phyloP scores from a whole-genome alignment of 129 eudicot genomes.

The Escallonia rubra region DNA sequence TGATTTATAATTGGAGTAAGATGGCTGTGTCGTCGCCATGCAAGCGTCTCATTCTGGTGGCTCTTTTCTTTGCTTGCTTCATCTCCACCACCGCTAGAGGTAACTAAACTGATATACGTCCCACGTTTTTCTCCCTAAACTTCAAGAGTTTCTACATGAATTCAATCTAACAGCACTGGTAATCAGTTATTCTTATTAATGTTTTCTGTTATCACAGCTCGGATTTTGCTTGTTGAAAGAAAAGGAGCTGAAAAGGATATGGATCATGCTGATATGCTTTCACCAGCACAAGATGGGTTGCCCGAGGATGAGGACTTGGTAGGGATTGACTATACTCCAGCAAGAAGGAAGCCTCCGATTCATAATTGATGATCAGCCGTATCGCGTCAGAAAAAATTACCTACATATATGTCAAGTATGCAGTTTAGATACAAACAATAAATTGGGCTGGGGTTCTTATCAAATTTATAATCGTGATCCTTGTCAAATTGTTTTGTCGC shows the following conservation, averaged over 20 bases:
- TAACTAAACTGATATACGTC: background rate
- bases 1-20: background rate
- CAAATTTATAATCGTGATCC: no score
- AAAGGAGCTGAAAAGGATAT: background rate
- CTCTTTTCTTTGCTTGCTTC: conserved; percentile 12
- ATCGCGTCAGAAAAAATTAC: no score
- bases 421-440: no score
- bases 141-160: no score
- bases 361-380: background rate
- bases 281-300: background rate
- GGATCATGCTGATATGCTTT: background rate
- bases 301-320: background rate
- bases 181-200: no score
- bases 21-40: background rate
- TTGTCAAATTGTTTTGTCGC: background rate
- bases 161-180: no score
- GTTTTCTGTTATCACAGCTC: background rate
- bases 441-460: no score
- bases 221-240: background rate
- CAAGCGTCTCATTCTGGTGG: conserved; percentile 2
- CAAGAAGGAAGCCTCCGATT: background rate
- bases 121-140: no score
- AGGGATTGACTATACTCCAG: conserved; percentile 1
- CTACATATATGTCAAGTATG: no score
- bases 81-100: conserved; percentile 2